These are phyloP conservation scores for Hypoxylon rickii DNA, from an alignment of 495 filamentous ascomycete species.

Conservation along the genomic window DNA sequence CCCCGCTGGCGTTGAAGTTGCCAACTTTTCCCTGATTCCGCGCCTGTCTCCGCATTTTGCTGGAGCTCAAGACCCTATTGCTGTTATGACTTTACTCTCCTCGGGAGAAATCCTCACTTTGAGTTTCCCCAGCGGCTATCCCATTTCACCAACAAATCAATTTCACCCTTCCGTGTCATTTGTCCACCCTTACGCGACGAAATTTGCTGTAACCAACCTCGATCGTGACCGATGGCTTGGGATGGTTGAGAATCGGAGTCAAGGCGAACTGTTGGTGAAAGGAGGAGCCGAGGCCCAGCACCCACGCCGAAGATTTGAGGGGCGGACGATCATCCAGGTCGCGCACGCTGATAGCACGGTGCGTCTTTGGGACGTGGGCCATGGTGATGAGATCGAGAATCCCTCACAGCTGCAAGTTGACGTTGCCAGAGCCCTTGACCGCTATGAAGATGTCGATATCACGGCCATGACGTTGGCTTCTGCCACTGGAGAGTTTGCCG, in stretches of 20 bases:
- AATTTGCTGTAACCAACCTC: slow-evolving; percentile 66
- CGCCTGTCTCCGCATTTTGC: slow-evolving; percentile 80
- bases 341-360: slow-evolving; percentile 87
- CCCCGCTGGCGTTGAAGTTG: slow-evolving; percentile 76
- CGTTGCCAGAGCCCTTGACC: slow-evolving; percentile 77
- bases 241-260: slow-evolving; percentile 73
- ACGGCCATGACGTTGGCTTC: slow-evolving; percentile 74
- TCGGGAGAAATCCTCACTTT: slow-evolving; percentile 88
- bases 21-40: slow-evolving; percentile 84
- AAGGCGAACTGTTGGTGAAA: slow-evolving; percentile 72
- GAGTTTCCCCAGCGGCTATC: slow-evolving; percentile 87
- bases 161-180: slow-evolving; percentile 81
- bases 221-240: slow-evolving; percentile 84
- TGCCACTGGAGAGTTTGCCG: slow-evolving; percentile 80
- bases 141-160: slow-evolving; percentile 88
- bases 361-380: slow-evolving; percentile 86
- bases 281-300: slow-evolving; percentile 74
- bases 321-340: slow-evolving; percentile 78
- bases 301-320: slow-evolving; percentile 73
- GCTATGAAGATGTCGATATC: slow-evolving; percentile 77
- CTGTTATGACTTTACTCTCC: slow-evolving; percentile 73
- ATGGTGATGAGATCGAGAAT: slow-evolving; percentile 93
- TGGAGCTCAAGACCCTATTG: slow-evolving; percentile 87
- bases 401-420: slow-evolving; percentile 80
- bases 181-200: slow-evolving; percentile 84